Percentiles rank a stretch among this genome's conserved stretches.
These are phyloP conservation scores for Exophiala phaeomuriformis DNA, from an alignment of 2,329 filamentous ascomycete genomes.

Conservation along the genomic window DNA sequence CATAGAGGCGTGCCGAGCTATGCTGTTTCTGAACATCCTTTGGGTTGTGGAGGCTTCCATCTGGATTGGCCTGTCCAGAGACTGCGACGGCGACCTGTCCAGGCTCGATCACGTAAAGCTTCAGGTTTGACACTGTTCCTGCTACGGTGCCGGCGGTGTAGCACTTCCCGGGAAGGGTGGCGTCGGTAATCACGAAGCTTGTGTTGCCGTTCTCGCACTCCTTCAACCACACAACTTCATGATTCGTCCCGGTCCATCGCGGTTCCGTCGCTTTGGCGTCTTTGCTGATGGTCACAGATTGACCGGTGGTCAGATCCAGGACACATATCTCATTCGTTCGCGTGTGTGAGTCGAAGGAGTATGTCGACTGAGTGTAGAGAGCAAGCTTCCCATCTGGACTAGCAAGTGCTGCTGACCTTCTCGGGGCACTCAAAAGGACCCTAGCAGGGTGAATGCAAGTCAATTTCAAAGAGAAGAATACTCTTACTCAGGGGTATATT, in stretches of 20 bases:
- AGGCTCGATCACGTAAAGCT: conserved; percentile 37
- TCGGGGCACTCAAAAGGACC: conserved; percentile 42
- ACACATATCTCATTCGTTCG: conserved; percentile 43
- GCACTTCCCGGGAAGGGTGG: conserved; percentile 33
- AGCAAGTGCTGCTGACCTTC: conserved; percentile 40
- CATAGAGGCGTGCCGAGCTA: conserved; percentile 44
- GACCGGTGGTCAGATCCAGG: conserved; percentile 38
- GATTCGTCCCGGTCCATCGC: conserved; percentile 40
- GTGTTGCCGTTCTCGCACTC: conserved; percentile 40
- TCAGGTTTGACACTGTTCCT: conserved; percentile 42
- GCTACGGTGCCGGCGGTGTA: conserved; percentile 42
- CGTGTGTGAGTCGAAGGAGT: conserved; percentile 44
- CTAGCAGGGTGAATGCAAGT: conserved; percentile 26
- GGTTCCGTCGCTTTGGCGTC: conserved; percentile 41
- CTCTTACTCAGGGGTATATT: conserved; percentile 22
- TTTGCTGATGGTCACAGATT: conserved; percentile 38
- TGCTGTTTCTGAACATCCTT: conserved; percentile 42
- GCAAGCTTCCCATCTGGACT: conserved; percentile 42
- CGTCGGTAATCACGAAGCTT: conserved; percentile 39
- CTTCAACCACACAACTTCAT: conserved; percentile 43
- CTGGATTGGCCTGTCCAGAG: conserved; percentile 41
- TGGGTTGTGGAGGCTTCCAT: conserved; percentile 45
- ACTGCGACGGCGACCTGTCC: conserved; percentile 42
- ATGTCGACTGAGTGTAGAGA: conserved; percentile 44
- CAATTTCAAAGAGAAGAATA: not conserved